phyloP scores from a whole-genome alignment of 1,139 yeast species.

The Schwanniomyces etchellsii region DNA sequence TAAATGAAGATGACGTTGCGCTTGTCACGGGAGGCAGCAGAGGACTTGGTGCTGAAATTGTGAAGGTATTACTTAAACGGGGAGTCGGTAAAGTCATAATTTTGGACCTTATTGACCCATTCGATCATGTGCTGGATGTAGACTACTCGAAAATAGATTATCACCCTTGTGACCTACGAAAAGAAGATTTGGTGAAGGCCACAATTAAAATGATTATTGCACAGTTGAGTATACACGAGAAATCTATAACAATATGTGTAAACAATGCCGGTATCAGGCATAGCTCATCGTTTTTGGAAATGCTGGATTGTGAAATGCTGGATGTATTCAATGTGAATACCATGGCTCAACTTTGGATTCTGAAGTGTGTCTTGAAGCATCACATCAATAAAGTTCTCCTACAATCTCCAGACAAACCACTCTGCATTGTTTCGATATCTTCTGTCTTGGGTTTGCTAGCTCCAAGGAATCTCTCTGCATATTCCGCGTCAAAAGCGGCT shows the following conservation, averaged over 20 bases:
- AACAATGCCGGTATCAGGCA: conserved; percentile 77
- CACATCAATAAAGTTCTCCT: conserved; percentile 2
- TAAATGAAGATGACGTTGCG: conserved; percentile 26
- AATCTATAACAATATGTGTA: conserved; percentile 47
- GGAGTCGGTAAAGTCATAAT: conserved; percentile 35
- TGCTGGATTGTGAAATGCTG: conserved; percentile 25
- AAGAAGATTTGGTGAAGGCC: conserved; percentile 21
- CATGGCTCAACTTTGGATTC: conserved; percentile 48
- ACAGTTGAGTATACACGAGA: conserved; percentile 21
- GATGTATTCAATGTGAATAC: conserved; percentile 50
- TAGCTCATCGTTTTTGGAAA: conserved; percentile 32
- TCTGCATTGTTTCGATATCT: conserved; percentile 59
- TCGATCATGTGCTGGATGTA: conserved; percentile 1
- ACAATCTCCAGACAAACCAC: conserved; percentile 11
- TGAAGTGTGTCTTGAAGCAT: conserved; percentile 30
- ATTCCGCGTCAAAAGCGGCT: conserved; percentile 66
- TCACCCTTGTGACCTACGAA: conserved; percentile 46
- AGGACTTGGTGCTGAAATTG: conserved; percentile 53
- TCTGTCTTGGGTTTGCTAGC: conserved; percentile 69
- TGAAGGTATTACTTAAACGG: conserved; percentile 22
- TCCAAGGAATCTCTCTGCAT: conserved; percentile 60
- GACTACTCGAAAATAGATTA: conserved; percentile 17
- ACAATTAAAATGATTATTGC: conserved; percentile 18
- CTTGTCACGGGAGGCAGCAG: conserved; percentile 62
- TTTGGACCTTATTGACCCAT: conserved; percentile 42